Evolutionary conservation across 176 grass and related monocot species (phyloP).

Genomic region (Avena atlantica): DNA sequence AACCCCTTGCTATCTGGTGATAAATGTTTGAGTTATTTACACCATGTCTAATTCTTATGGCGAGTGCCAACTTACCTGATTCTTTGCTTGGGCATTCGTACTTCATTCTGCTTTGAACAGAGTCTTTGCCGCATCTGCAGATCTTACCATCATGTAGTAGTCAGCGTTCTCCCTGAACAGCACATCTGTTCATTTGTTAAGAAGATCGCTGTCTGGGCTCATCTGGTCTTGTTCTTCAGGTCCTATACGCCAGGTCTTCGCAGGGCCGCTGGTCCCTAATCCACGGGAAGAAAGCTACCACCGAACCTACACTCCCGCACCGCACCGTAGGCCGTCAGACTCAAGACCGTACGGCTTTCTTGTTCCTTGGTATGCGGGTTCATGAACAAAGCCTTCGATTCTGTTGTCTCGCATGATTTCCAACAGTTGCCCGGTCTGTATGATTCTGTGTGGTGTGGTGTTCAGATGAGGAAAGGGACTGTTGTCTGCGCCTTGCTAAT

Average conservation of each 20-base stretch:
- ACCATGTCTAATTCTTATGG: neutral
- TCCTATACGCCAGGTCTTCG: constrained; percentile 23
- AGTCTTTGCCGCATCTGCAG: constrained; percentile 31
- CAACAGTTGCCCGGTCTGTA: constrained; percentile 32
- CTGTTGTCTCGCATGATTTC: constrained; percentile 30
- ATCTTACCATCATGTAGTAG: neutral
- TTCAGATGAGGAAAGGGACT: constrained; percentile 57
- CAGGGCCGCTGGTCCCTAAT: constrained; percentile 49
- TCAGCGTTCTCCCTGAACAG: constrained; percentile 41
- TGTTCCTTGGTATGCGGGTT: constrained; percentile 51
- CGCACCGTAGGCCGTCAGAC: constrained; percentile 34
- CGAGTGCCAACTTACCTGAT: constrained; percentile 32
- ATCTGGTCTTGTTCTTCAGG: constrained; percentile 32
- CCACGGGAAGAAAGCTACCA: constrained; percentile 51
- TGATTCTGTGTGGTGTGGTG: constrained; percentile 49
- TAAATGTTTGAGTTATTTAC: neutral
- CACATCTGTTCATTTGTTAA: constrained; percentile 44
- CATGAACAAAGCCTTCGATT: constrained; percentile 43
- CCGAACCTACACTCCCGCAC: constrained; percentile 33
- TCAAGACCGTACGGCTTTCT: constrained; percentile 27
- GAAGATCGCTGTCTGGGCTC: constrained; percentile 45
- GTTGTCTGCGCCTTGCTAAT: constrained; percentile 46
- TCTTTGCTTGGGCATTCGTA: constrained; percentile 38
- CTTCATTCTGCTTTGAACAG: constrained; percentile 24
- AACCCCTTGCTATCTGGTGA: neutral